Evolutionary conservation across 225 moss, liverwort and hornwort genomes (phyloP).

Genomic region (Rhytidiadelphus loreus): DNA sequence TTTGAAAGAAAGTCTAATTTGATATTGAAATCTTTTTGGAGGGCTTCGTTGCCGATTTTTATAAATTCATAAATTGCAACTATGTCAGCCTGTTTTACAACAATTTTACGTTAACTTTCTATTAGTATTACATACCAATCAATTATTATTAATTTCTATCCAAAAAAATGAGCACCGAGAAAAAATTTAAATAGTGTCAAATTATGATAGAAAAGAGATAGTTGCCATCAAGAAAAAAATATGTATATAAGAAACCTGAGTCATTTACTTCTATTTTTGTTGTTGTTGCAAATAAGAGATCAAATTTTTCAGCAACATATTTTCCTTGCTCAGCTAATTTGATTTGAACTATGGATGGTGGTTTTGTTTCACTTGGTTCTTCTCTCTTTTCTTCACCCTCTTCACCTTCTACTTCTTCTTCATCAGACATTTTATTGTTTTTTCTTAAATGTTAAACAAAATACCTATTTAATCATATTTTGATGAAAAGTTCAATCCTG

Average conservation of each 20-base stretch:
- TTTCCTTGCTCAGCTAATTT: slow-evolving; percentile 21
- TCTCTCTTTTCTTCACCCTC: neutral
- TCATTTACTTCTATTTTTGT: neutral
- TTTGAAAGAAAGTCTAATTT: neutral
- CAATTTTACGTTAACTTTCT: neutral
- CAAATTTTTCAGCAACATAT: slow-evolving; percentile 25
- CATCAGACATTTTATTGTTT: neutral
- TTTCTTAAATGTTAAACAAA: neutral
- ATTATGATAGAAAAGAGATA: too few relatives aligned
- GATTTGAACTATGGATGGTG: slow-evolving; percentile 12
- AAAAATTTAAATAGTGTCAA: too few relatives aligned
- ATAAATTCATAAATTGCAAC: neutral
- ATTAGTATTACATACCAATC: neutral
- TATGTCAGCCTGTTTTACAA: neutral
- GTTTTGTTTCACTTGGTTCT: neutral
- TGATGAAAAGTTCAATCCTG: too few relatives aligned
- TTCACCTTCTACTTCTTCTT: neutral
- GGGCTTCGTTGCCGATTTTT: neutral
- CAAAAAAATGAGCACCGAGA: neutral
- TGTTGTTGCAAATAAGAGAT: slow-evolving; percentile 9
- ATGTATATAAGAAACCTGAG: neutral
- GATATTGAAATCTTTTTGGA: neutral
- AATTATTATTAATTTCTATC: too few relatives aligned
- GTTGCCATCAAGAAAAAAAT: too few relatives aligned
- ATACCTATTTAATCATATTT: neutral